Percentiles rank a stretch among this genome's conserved stretches.
phyloP scores from a whole-genome alignment of 768 basidiomycete genomes.

The Boletus edulis region DNA sequence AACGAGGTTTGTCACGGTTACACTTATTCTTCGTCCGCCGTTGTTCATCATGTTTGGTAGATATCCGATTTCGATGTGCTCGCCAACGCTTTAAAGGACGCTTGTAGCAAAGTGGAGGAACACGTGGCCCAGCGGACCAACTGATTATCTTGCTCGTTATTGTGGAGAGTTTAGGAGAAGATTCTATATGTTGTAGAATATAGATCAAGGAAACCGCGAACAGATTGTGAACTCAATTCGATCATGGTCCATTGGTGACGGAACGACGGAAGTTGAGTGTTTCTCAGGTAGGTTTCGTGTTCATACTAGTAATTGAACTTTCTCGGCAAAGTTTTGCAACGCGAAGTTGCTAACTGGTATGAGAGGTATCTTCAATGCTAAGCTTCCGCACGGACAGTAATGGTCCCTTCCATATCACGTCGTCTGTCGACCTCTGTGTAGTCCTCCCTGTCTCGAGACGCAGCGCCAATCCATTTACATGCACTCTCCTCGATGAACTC shows the following conservation, averaged over 20 bases:
- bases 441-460: constrained; percentile 34
- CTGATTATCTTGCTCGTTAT: not conserved
- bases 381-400: no score
- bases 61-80: constrained; percentile 33
- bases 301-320: no score
- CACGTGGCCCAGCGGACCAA: not conserved
- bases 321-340: no score
- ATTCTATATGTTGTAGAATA: not conserved
- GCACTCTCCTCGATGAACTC: constrained; percentile 75
- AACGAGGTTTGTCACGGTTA: constrained; percentile 26
- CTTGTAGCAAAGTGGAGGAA: constrained; percentile 16
- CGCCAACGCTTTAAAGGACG: constrained; percentile 28
- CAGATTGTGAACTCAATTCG: no score
- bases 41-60: constrained; percentile 5
- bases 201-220: not conserved
- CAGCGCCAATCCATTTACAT: constrained; percentile 69
- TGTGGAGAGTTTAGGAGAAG: not conserved
- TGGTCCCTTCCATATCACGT: constrained; percentile 18
- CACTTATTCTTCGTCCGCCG: not conserved
- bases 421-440: constrained; percentile 55
- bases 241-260: no score
- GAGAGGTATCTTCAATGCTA: no score
- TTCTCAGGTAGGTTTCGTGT: not conserved
- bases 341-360: no score
- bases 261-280: no score